Evolutionary conservation across 2,329 filamentous ascomycete species (phyloP).

Genomic region (Annulohypoxylon truncatum): DNA sequence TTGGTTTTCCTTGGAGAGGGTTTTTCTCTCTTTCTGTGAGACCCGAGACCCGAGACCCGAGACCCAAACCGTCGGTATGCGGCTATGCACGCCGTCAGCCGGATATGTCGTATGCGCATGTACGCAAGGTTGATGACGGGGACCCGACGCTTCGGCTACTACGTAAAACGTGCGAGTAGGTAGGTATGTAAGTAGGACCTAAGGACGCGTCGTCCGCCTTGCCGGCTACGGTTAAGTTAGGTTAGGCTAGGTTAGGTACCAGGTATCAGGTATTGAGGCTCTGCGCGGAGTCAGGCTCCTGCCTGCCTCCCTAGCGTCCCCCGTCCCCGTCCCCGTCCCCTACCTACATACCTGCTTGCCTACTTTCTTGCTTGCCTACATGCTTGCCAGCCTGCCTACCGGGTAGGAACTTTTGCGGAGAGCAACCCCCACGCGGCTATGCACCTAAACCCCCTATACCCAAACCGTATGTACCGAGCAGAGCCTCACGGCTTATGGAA

Average conservation of each 20-base stretch:
- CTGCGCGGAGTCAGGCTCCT: conserved; percentile 8
- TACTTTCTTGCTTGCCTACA: too few relatives aligned
- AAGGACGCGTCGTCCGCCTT: not conserved
- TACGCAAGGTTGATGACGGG: too few relatives aligned
- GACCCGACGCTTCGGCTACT: too few relatives aligned
- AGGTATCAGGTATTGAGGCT: not conserved
- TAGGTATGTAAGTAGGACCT: not conserved
- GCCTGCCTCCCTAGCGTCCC: conserved; percentile 1
- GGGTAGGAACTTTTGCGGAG: conserved; percentile 1
- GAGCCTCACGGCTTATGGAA: not conserved
- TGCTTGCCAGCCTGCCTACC: not conserved
- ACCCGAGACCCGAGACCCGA: too few relatives aligned
- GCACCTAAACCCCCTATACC: not conserved
- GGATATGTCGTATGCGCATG: too few relatives aligned
- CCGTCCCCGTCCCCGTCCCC: too few relatives aligned
- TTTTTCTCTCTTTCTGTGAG: too few relatives aligned
- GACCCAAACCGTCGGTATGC: not conserved
- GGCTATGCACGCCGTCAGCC: not conserved
- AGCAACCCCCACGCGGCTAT: not conserved
- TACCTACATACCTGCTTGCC: too few relatives aligned
- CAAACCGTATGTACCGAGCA: not conserved
- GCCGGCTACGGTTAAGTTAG: too few relatives aligned
- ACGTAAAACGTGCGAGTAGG: too few relatives aligned
- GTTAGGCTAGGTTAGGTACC: too few relatives aligned
- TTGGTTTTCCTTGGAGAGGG: too few relatives aligned